These are phyloP conservation scores for Boletus rubroflammeus DNA, from an alignment of 768 basidiomycete genomes.

Conservation along the genomic window DNA sequence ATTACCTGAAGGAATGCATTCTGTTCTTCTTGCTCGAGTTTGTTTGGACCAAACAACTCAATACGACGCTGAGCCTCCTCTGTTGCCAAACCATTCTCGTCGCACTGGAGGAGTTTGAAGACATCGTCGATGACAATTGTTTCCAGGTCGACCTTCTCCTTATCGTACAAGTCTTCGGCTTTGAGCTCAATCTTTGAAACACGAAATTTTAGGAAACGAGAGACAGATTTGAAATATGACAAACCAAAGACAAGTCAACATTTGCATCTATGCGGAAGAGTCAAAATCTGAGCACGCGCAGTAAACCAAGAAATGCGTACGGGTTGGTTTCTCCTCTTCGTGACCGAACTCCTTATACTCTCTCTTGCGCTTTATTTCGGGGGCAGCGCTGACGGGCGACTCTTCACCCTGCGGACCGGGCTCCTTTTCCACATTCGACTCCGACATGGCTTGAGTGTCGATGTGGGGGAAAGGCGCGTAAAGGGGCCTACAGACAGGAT, in stretches of 20 bases:
- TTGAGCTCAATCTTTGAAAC: constrained; percentile 69
- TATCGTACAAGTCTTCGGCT: constrained; percentile 93
- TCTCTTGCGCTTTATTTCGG: constrained; percentile 55
- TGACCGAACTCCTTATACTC: constrained; percentile 87
- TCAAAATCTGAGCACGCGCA: neutral
- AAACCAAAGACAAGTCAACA: constrained; percentile 79
- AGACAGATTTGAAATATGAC: constrained; percentile 17
- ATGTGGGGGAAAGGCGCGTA: neutral
- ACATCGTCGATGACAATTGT: constrained; percentile 96
- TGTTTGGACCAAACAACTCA: constrained; percentile 95
- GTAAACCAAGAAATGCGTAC: constrained; percentile 40
- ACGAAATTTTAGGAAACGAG: neutral
- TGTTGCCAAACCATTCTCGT: constrained; percentile 68
- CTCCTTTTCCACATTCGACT: constrained; percentile 59
- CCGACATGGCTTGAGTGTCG: constrained; percentile 28
- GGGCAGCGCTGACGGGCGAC: constrained; percentile 28
- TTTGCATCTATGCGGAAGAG: constrained; percentile 58
- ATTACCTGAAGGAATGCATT: constrained; percentile 83
- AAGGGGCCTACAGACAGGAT: constrained; percentile 25
- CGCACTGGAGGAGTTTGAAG: constrained; percentile 91
- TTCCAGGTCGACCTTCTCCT: constrained; percentile 99
- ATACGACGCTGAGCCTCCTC: constrained; percentile 82
- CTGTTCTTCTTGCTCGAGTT: constrained; percentile 86
- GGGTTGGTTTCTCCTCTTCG: constrained; percentile 62
- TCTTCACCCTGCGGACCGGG: constrained; percentile 56